Evolutionary conservation across 2,329 filamentous ascomycete genomes (phyloP).

Genomic region (Fonsecaea pedrosoi): DNA sequence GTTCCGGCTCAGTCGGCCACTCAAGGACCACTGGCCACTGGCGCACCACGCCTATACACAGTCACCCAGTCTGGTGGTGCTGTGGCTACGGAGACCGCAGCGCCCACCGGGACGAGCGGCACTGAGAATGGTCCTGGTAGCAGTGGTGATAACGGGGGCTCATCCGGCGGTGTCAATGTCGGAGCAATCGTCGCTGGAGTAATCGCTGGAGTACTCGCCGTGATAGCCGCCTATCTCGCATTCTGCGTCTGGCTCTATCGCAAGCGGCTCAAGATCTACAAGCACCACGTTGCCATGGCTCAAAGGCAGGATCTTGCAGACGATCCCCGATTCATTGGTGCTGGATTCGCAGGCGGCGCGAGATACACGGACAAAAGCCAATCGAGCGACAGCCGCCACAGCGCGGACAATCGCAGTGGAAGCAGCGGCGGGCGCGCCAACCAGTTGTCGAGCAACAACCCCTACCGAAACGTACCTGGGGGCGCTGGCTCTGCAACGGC

Average conservation of each 20-base stretch:
- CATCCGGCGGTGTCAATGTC: constrained; percentile 52
- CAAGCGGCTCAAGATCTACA: constrained; percentile 72
- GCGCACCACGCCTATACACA: constrained; percentile 72
- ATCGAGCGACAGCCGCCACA: constrained; percentile 35
- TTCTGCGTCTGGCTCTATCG: constrained; percentile 80
- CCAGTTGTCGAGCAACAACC: constrained; percentile 42
- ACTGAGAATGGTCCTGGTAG: constrained; percentile 46
- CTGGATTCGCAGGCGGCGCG: constrained; percentile 18
- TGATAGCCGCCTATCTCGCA: constrained; percentile 74
- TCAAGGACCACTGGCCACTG: constrained; percentile 73
- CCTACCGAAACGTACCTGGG: constrained; percentile 32
- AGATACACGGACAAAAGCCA: constrained; percentile 34
- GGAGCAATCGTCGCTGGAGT: constrained; percentile 65
- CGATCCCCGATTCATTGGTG: constrained; percentile 42
- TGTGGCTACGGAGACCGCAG: constrained; percentile 48
- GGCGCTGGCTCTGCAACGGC: constrained; percentile 50
- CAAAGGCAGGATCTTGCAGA: constrained; percentile 63
- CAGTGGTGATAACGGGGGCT: constrained; percentile 21
- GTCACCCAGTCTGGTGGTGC: constrained; percentile 56
- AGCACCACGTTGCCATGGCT: constrained; percentile 69
- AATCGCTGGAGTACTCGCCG: constrained; percentile 69
- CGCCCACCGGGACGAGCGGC: constrained; percentile 53
- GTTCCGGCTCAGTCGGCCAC: constrained; percentile 68
- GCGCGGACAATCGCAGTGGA: constrained; percentile 35
- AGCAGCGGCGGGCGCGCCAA: constrained; percentile 39